phyloP scores from a whole-genome alignment of 1,284 basidiomycete genomes.

The Cutaneotrichosporon arboriforme region DNA sequence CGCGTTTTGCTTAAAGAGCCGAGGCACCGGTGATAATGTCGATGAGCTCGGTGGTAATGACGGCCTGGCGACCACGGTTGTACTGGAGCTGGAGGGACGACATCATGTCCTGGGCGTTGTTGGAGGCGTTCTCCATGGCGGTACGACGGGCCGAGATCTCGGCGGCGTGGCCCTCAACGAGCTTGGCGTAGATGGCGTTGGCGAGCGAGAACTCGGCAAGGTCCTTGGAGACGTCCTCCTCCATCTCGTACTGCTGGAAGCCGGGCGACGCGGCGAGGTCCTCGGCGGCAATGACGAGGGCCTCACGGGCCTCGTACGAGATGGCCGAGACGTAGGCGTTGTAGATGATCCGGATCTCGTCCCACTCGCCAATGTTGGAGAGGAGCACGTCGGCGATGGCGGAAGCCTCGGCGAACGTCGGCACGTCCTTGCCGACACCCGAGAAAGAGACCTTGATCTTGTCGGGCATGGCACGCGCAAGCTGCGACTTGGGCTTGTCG shows the following conservation, averaged over 20 bases:
- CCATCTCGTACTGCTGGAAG: conserved; percentile 90
- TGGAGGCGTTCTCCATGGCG: conserved; percentile 99
- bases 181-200: conserved; percentile 91
- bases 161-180: conserved; percentile 93
- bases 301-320: conserved; percentile 74
- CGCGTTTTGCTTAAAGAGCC: conserved; percentile 19
- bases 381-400: conserved; percentile 90
- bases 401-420: conserved; percentile 92
- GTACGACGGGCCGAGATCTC: conserved; percentile 76
- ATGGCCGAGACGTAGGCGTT: conserved; percentile 94
- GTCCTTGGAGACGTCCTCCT: conserved; percentile 90
- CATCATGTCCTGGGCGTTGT: conserved; percentile 94
- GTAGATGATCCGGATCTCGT: conserved; percentile 81
- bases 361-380: conserved; percentile 78
- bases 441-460: conserved; percentile 87
- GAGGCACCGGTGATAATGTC: conserved; percentile 28
- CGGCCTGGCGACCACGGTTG: conserved; percentile 98
- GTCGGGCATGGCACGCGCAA: conserved; percentile 61
- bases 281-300: conserved; percentile 76
- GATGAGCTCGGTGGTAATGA: conserved; percentile 56
- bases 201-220: conserved; percentile 93
- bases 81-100: conserved; percentile 80
- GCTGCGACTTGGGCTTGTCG: conserved; percentile 96
- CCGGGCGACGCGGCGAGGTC: conserved; percentile 72
- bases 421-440: conserved; percentile 94